Conservation (phyloP, 1,284 basidiomycete genomes). For the Leccinum fallax region DNA sequence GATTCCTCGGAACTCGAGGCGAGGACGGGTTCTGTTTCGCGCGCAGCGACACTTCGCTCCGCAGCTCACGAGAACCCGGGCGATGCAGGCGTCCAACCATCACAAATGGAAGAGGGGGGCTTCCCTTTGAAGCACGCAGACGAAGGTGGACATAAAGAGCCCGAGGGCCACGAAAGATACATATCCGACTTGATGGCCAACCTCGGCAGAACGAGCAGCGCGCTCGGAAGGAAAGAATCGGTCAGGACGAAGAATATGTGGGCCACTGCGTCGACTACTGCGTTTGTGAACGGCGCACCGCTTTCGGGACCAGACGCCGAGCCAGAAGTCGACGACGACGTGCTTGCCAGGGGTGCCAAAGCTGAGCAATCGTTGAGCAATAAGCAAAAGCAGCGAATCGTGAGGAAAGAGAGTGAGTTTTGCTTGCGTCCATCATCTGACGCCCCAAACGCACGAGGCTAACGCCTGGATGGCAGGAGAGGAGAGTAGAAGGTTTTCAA, state of each 20-base stretch:
- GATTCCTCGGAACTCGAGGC: conserved; percentile 1
- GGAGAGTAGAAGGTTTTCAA: conserved; percentile 29
- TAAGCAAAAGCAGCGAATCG: conserved; percentile 32
- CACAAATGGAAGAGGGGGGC: not conserved
- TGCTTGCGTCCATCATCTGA: not conserved
- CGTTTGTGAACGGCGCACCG: conserved; percentile 30
- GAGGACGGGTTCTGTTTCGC: conserved; percentile 11
- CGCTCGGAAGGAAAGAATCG: conserved; percentile 24
- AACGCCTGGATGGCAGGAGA: conserved; percentile 17
- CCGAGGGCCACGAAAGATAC: conserved; percentile 9
- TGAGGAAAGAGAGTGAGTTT: conserved; percentile 29
- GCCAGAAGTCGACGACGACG: conserved; percentile 24
- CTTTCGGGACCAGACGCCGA: conserved; percentile 26
- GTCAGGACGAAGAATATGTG: conserved; percentile 22
- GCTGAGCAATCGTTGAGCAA: conserved; percentile 32
- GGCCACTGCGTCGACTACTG: conserved; percentile 17
- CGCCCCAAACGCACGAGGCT: not conserved
- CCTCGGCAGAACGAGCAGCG: not conserved
- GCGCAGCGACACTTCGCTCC: not conserved
- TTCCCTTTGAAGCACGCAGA: not conserved
- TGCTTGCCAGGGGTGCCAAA: conserved; percentile 19
- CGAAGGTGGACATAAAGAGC: conserved; percentile 10
- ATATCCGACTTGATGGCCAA: not conserved
- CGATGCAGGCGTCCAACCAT: not conserved
- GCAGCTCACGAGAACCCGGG: conserved; percentile 4